Evolutionary conservation across 2,329 filamentous ascomycete species (phyloP), one percentile per base, ranked within the genome.

Genomic region (Ascochyta rabiei): DNA sequence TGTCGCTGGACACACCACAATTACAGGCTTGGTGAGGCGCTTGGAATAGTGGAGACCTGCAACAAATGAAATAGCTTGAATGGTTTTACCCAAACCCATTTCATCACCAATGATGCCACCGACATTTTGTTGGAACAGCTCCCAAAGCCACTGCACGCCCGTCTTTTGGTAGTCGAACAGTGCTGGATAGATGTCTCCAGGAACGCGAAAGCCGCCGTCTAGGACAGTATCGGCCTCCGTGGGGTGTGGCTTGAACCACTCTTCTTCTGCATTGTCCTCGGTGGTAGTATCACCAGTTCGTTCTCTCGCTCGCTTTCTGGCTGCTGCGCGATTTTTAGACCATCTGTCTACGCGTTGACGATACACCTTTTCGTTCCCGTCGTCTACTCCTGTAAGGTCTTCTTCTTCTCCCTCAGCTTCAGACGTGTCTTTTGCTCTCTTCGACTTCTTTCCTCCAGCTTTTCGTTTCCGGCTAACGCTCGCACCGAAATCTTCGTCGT

Each of bases 61-160:
- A 43, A 99, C 81, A 66, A 96, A 96, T 0, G 91, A 87, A 45
- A 90, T 90, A 40, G 86, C 82, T 68, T 90, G 88, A 23, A 90
- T 89, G 1, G 95, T 99, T 77, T 99, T 99, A 4, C 95, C 95
- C n/a, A 99, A 79, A 0, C 96, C 95, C 95, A 99, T 99, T 75
- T 99, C 95, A 69, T 99, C 95, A 6, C 93, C 95, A 34, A 99
- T 84, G 48, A 99, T 98, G 2, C 95, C 95, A 21, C 95, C 95
- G 5, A 96, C 92, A 57, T 89, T 85, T 71, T 97, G 92, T 51
- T 87, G 86, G 71, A 96, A 93, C 2, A 99, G 80, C 73, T 99
- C 93, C 73, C 91, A 92, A 6, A 99, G 83, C 95, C 95, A 99
- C 70, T 96, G 90, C 3, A 99, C 92, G 3, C 93, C 93, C 0